Evolutionary conservation across 2,329 filamentous ascomycete species (phyloP).

Genomic region (Venturia aucupariae): DNA sequence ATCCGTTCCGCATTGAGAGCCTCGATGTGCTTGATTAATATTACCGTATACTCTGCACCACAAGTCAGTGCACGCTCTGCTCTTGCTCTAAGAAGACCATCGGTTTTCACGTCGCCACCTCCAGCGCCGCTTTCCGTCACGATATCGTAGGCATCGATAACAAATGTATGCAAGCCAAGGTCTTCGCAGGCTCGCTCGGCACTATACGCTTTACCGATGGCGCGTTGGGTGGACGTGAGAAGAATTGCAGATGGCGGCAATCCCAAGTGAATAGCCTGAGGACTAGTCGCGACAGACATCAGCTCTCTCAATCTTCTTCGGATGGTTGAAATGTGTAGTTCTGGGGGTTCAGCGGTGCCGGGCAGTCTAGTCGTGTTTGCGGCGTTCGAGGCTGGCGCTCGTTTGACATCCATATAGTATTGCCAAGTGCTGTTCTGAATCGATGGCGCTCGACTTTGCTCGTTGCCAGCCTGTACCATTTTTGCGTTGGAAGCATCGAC

Average conservation of each 20-base stretch:
- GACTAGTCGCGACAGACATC: slow-evolving; percentile 79
- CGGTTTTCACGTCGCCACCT: slow-evolving; percentile 86
- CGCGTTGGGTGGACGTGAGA: slow-evolving; percentile 81
- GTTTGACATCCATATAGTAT: slow-evolving; percentile 76
- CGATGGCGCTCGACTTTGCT: slow-evolving; percentile 70
- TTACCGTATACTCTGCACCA: slow-evolving; percentile 69
- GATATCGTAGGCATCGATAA: slow-evolving; percentile 87
- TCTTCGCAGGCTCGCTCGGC: slow-evolving; percentile 72
- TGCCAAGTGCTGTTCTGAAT: slow-evolving; percentile 73
- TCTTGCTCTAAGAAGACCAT: slow-evolving; percentile 78
- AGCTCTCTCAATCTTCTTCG: slow-evolving; percentile 67
- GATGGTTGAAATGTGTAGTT: slow-evolving; percentile 35
- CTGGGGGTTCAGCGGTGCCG: slow-evolving; percentile 29
- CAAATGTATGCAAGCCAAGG: slow-evolving; percentile 80
- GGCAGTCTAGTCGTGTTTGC: neutral
- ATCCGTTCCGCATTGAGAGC: slow-evolving; percentile 87
- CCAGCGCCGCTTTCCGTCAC: slow-evolving; percentile 82
- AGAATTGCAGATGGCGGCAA: slow-evolving; percentile 84
- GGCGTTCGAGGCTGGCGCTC: slow-evolving; percentile 28
- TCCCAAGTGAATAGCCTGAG: slow-evolving; percentile 73
- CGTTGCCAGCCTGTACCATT: slow-evolving; percentile 85
- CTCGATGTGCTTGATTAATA: slow-evolving; percentile 86
- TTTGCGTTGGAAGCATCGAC: slow-evolving; percentile 81
- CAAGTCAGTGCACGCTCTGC: slow-evolving; percentile 85
- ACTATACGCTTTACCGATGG: slow-evolving; percentile 82